phyloP scores from a whole-genome alignment of 768 basidiomycete species.

The Amanita exitialis region DNA sequence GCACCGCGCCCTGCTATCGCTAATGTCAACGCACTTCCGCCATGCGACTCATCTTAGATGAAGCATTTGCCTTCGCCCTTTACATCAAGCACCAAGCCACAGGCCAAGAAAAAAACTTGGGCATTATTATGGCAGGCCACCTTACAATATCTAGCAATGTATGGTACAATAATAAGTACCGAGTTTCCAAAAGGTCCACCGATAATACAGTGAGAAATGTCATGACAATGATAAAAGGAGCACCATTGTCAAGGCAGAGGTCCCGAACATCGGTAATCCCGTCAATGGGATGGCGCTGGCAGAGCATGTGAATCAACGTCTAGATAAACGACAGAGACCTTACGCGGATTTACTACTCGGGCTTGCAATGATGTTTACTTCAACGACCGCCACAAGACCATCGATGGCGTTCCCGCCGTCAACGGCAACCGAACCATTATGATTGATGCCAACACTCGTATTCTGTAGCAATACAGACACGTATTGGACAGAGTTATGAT shows the following conservation, averaged over 20 bases:
- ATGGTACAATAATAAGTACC: neutral
- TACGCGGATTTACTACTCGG: slow-evolving; percentile 23
- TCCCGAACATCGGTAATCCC: neutral
- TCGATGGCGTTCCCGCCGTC: slow-evolving; percentile 60
- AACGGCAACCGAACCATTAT: slow-evolving; percentile 42
- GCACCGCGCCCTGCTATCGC: no score
- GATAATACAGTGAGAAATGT: neutral
- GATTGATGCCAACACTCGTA: slow-evolving; percentile 61
- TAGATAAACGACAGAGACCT: slow-evolving; percentile 9
- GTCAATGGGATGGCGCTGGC: neutral
- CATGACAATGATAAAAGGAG: neutral
- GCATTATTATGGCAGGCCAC: neutral
- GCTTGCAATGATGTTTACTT: slow-evolving; percentile 47
- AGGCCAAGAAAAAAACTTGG: no score
- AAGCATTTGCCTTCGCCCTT: no score
- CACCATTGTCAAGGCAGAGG: neutral
- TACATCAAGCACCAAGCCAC: no score
- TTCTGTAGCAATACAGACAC: slow-evolving; percentile 63
- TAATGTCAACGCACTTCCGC: neutral
- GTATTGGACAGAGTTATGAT: slow-evolving; percentile 60
- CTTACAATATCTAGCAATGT: neutral
- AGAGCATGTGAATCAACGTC: neutral
- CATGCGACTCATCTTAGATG: no score
- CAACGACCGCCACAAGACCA: slow-evolving; percentile 73
- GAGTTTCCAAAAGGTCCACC: neutral